Evolutionary conservation across 2,329 filamentous ascomycete genomes (phyloP).

Genomic region (Penicillium sp.): DNA sequence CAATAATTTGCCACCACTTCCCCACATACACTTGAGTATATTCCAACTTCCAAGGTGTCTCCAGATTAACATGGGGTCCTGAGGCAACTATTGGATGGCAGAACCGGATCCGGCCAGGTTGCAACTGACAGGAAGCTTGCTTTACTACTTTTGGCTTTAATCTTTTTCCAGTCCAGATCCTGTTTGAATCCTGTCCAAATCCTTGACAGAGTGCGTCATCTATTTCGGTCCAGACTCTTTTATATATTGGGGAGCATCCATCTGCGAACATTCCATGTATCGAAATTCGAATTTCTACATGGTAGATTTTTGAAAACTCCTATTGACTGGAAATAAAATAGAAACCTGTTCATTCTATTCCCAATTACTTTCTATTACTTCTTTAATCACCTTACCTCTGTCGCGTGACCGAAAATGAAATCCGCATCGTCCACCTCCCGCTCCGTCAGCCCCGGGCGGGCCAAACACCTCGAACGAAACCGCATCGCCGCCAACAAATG

Average conservation of each 20-base stretch:
- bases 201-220: constrained; percentile 1
- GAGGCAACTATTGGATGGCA: neutral
- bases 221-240: constrained; percentile 3
- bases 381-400: neutral
- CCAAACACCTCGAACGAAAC: constrained; percentile 20
- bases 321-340: neutral
- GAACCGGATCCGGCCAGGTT: constrained; percentile 6
- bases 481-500: constrained; percentile 21
- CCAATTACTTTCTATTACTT: neutral
- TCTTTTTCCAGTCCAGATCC: neutral
- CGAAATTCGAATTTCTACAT: neutral
- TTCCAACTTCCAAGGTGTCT: neutral
- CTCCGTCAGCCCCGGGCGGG: constrained; percentile 2
- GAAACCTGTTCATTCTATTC: neutral
- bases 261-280: neutral
- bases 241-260: neutral
- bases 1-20: neutral
- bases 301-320: neutral
- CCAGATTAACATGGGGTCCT: neutral
- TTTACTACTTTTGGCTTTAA: neutral
- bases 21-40: neutral
- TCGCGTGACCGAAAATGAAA: neutral
- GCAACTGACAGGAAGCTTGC: neutral
- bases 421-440: neutral
- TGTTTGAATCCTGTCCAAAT: neutral